These are phyloP conservation scores for Ligustrum vulgare DNA, from an alignment of 257 asterid species.

Conservation along the genomic window DNA sequence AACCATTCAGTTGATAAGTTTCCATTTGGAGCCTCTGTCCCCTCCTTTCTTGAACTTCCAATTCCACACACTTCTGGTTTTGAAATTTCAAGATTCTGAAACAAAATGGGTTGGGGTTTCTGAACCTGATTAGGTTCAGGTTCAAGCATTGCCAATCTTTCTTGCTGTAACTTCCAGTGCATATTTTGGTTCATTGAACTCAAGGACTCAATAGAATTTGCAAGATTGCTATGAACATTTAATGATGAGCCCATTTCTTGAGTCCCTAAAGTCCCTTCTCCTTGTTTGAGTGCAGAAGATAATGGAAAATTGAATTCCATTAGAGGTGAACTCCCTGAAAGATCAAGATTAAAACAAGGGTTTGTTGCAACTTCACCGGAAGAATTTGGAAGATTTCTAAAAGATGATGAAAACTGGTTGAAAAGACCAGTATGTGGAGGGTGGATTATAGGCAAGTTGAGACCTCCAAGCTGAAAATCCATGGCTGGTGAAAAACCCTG, in stretches of 20 bases:
- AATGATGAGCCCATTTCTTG: slow-evolving; percentile 44
- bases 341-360: slow-evolving; percentile 38
- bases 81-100: slow-evolving; percentile 57
- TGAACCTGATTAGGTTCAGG: slow-evolving; percentile 6
- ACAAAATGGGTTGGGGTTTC: slow-evolving; percentile 67
- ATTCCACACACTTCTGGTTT: slow-evolving; percentile 24
- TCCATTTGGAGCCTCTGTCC: slow-evolving; percentile 14
- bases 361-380: slow-evolving; percentile 24
- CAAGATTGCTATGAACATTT: slow-evolving; percentile 28
- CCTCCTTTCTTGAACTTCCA: slow-evolving; percentile 38
- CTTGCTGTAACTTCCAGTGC: slow-evolving; percentile 73
- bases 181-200: slow-evolving; percentile 69
- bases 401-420: slow-evolving; percentile 20
- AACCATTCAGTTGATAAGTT: slow-evolving; percentile 68
- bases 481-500: slow-evolving; percentile 62
- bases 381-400: slow-evolving; percentile 10
- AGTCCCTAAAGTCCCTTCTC: slow-evolving; percentile 9
- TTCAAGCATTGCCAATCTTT: slow-evolving; percentile 46
- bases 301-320: slow-evolving; percentile 37
- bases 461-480: slow-evolving; percentile 66
- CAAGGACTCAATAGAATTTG: slow-evolving; percentile 61
- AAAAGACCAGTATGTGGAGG: slow-evolving; percentile 18
- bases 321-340: slow-evolving; percentile 19
- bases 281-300: slow-evolving; percentile 33
- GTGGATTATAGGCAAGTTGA: slow-evolving; percentile 28